Evolutionary conservation across 257 asterid species (phyloP).

Genomic region (Lantana camara): DNA sequence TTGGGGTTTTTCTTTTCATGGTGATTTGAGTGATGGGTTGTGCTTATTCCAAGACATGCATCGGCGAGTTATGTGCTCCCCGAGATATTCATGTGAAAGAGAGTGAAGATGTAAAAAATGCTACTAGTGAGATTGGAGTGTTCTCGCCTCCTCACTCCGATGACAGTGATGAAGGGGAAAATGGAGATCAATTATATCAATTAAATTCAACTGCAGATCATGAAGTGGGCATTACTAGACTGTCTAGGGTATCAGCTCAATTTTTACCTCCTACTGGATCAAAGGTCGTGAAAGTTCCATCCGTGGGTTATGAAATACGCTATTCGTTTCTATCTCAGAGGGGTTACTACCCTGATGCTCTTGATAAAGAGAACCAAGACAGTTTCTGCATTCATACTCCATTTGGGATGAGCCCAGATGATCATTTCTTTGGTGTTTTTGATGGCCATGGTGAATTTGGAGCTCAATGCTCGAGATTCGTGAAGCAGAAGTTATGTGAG

Average conservation of each 20-base stretch:
- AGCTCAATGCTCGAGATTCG: conserved; percentile 91
- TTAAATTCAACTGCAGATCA: conserved; percentile 55
- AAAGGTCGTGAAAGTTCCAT: conserved; percentile 68
- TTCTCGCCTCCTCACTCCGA: conserved; percentile 61
- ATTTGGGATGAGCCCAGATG: conserved; percentile 74
- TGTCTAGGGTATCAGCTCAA: conserved; percentile 82
- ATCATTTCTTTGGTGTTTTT: conserved; percentile 93
- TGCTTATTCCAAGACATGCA: conserved; percentile 80
- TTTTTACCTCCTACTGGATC: conserved; percentile 88
- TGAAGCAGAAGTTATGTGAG: conserved; percentile 75
- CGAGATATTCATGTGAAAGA: conserved; percentile 54
- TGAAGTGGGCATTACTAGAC: conserved; percentile 74
- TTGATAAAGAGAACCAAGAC: conserved; percentile 95
- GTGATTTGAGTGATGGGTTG: conserved; percentile 80
- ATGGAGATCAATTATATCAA: conserved; percentile 53
- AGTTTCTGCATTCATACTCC: conserved; percentile 95
- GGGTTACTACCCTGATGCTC: conserved; percentile 97
- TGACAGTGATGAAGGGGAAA: conserved; percentile 61
- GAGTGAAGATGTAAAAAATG: conserved; percentile 49
- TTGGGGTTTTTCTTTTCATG: conserved; percentile 38
- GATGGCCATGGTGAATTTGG: conserved; percentile 98
- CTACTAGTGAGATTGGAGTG: conserved; percentile 49
- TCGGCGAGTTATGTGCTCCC: conserved; percentile 84
- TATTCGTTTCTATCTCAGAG: conserved; percentile 90
- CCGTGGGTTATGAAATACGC: conserved; percentile 68